Base-by-base conservation (phyloP, 805 yeast genomes). In the Ogataea zsoltii region DNA sequence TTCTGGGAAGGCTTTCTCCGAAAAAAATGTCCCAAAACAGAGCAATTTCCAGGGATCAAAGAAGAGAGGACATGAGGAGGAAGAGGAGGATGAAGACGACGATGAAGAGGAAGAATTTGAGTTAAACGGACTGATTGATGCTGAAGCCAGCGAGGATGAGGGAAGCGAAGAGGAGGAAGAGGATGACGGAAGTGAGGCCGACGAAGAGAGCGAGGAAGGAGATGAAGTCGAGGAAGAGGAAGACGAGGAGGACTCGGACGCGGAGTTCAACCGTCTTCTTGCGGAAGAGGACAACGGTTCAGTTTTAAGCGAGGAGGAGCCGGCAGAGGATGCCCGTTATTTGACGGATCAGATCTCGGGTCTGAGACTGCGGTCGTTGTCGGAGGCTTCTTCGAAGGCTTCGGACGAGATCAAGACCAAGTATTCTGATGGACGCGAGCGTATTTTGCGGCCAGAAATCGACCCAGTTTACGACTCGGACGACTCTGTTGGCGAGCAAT, bases 391-490 rank as follows among this genome's bases (percentile, higher is more conserved):
- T 7, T 33, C 55, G 7, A 51, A 58, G 11, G 63, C 70, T n/a
- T 46, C 57, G 1, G 65, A 60, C 7, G 69, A 66, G 18, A 62
- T 70, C 18, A 63, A 65, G 29, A 71, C 85, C 18, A 74, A 74
- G 54, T 85, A 70, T 60, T 76, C 90, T 1, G 97, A 92, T 66
- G 97, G 98, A 7, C 70, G 76, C 30, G 80, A 82, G n/a, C 75
- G 98, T 61, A 66, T 83, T 5, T 72, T 91, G 45, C 81, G 78
- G 57, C 97, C 97, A 3, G 97, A 90, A 61, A 92, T 94, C 49
- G 87, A 89, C 30, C 98, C 99, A 5, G 82, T 80, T n/a, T 94
- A 92, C 64, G 97, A 92, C 62, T 80, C 90, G 52, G 99, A 94
- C 68, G 99, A 94, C 61, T 81, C 90, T 56, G 97, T 91, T 61